Base-by-base conservation (phyloP, 768 basidiomycete species). In the Suillus luteus region DNA sequence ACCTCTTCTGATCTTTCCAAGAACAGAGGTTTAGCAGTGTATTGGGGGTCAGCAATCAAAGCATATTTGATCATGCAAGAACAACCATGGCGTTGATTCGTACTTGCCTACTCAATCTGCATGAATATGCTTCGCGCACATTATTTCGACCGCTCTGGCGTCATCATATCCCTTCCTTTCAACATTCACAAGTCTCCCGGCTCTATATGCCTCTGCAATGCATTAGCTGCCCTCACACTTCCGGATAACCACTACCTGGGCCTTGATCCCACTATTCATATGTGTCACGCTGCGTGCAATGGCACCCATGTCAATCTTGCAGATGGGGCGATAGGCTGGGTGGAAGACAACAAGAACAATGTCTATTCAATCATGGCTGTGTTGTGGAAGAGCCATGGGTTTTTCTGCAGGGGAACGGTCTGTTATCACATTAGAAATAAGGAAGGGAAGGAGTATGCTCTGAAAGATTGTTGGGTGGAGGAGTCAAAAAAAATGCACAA, bases 381-480 rank as follows among this genome's bases (percentile, higher is more conserved):
- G 15, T 27, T 51, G 5, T 51, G 49, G 49, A 51, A 51, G 27
- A 31, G 27, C 8, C 49, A 51, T 27, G 49, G 15, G 15, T 11
- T 51, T 31, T 51, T 51, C 14, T 51, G 49, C 27, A 15, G 7
- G 3, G 27, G 27, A 51, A 31, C 7, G 3, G 27, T 17, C 27
- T 51, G 49, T 31, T 51, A 51, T 14, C 7, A 3, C 3, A 2
- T 51, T 51, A 27, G 27, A 24, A 27, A 51, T 15, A 27, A 17
- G 12, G 27, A 51, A 2, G 27, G 49, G 15, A 8, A 8, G 2
- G 27, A 51, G 15, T 51, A 51, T 17, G 15, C 27, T 27, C 27
- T 51, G 15, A 51, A 51, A 51, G 49, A 51, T 51, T 51, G 49
- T 51, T 51, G 49, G 49, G 49, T 51, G 24, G 24, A 27, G 24